Percentiles rank a stretch among this genome's conserved stretches.
These are phyloP conservation scores for Ascochyta lentis DNA, from an alignment of 2,329 filamentous ascomycete genomes.

Conservation along the genomic window DNA sequence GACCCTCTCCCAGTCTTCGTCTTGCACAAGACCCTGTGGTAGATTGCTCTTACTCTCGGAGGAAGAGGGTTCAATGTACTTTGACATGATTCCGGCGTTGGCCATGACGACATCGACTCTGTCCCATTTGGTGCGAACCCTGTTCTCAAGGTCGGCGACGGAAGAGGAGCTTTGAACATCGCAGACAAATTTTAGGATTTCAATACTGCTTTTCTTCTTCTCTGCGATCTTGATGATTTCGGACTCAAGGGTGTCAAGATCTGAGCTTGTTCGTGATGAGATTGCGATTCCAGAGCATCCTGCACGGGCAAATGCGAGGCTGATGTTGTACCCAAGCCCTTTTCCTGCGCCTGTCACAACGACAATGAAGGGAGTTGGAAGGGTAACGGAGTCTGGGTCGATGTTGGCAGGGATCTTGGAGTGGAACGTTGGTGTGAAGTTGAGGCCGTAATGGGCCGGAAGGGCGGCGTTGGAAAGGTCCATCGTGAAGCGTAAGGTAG, in stretches of 20 bases:
- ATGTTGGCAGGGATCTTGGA: slow-evolving; percentile 62
- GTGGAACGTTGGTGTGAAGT: slow-evolving; percentile 39
- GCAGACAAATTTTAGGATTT: slow-evolving; percentile 31
- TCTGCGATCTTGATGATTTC: slow-evolving; percentile 17
- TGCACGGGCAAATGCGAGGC: slow-evolving; percentile 61
- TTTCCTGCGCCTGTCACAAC: slow-evolving; percentile 64
- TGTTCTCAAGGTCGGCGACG: slow-evolving; percentile 12
- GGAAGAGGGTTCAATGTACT: slow-evolving; percentile 15
- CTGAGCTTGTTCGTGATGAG: slow-evolving; percentile 32
- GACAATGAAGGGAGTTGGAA: slow-evolving; percentile 38
- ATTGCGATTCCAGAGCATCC: slow-evolving; percentile 62
- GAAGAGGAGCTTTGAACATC: slow-evolving; percentile 17
- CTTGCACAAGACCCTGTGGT: slow-evolving; percentile 24
- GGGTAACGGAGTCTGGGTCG: slow-evolving; percentile 41
- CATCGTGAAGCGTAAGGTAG: background rate
- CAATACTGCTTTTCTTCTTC: slow-evolving; percentile 24
- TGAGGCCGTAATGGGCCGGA: slow-evolving; percentile 15
- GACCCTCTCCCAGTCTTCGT: slow-evolving; percentile 28
- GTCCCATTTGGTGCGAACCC: slow-evolving; percentile 17
- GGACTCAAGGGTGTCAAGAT: slow-evolving; percentile 19
- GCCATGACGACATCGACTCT: slow-evolving; percentile 29
- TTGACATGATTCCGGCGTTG: slow-evolving; percentile 30
- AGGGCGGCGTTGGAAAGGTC: slow-evolving; percentile 6
- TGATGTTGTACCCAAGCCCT: slow-evolving; percentile 61
- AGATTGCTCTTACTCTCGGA: slow-evolving; percentile 13